Evolutionary conservation across 164 flowering plant genomes (phyloP).

Genomic region (Akebia trifoliata): DNA sequence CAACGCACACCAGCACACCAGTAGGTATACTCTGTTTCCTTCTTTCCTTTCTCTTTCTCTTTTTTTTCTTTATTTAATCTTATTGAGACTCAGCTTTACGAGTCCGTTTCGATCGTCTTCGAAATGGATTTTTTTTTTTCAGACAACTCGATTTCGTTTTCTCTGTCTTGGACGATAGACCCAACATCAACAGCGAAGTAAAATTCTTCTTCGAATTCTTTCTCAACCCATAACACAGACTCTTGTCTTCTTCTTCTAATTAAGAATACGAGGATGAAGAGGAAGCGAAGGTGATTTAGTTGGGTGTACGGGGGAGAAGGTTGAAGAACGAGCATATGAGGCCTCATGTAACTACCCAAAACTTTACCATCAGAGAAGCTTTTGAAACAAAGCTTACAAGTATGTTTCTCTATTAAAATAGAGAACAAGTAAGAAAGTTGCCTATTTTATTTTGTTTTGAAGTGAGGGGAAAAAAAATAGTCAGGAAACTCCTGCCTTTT

Average conservation of each 20-base stretch:
- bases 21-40: too few relatives aligned
- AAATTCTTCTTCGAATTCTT: too few relatives aligned
- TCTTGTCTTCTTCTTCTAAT: too few relatives aligned
- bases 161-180: constrained; percentile 44
- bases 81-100: too few relatives aligned
- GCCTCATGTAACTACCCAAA: constrained; percentile 54
- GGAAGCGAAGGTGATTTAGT: constrained; percentile 9
- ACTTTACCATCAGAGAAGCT: constrained; percentile 42
- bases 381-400: constrained; percentile 41
- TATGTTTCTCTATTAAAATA: constrained; percentile 41
- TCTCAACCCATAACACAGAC: too few relatives aligned
- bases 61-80: too few relatives aligned
- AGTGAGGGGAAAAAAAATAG: too few relatives aligned
- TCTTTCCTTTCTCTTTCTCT: constrained; percentile 32
- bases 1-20: too few relatives aligned
- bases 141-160: constrained; percentile 59
- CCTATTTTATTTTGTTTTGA: too few relatives aligned
- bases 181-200: constrained; percentile 30
- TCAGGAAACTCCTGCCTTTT: too few relatives aligned
- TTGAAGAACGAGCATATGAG: constrained; percentile 29
- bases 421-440: too few relatives aligned
- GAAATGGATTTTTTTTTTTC: constrained; percentile 38
- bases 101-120: too few relatives aligned
- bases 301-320: constrained; percentile 26
- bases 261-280: constrained; percentile 16